Conservation (phyloP, 2,329 filamentous ascomycete species). For the Botrytis galanthina region DNA sequence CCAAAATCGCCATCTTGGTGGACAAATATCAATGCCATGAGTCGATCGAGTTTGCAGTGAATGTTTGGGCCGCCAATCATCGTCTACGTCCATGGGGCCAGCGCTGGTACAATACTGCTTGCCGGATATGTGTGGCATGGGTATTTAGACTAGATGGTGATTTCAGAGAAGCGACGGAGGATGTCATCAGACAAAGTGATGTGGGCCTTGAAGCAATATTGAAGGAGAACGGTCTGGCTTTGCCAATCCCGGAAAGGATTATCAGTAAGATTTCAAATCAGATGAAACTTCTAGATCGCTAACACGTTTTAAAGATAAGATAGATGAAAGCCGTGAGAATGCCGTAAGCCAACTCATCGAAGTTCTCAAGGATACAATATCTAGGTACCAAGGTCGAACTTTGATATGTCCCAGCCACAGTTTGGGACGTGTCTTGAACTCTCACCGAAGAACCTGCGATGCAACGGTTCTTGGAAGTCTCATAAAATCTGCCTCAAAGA, state of each 20-base stretch:
- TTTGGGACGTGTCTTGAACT: too few species aligned
- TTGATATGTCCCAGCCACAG: neutral
- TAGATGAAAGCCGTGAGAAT: neutral
- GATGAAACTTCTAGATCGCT: neutral
- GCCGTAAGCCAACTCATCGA: neutral
- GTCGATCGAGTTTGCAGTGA: neutral
- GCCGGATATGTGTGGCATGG: neutral
- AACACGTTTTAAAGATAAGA: neutral
- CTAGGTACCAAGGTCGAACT: neutral
- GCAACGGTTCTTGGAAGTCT: neutral
- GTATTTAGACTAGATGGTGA: neutral
- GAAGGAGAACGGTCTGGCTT: neutral
- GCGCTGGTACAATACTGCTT: too few species aligned
- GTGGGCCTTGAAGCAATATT: neutral
- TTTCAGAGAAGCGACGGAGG: neutral
- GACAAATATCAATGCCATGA: constrained; percentile 18
- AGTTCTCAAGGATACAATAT: neutral
- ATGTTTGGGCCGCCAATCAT: neutral
- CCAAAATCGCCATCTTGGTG: neutral
- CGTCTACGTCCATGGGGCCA: accelerated
- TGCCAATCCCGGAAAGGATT: neutral
- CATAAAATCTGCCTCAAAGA: neutral
- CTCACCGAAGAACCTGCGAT: neutral
- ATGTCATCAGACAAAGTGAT: neutral
- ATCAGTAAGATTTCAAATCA: neutral